Base-by-base conservation (phyloP, 192 early-diverging fungal genomes). In the Neocallimastix lanati region DNA sequence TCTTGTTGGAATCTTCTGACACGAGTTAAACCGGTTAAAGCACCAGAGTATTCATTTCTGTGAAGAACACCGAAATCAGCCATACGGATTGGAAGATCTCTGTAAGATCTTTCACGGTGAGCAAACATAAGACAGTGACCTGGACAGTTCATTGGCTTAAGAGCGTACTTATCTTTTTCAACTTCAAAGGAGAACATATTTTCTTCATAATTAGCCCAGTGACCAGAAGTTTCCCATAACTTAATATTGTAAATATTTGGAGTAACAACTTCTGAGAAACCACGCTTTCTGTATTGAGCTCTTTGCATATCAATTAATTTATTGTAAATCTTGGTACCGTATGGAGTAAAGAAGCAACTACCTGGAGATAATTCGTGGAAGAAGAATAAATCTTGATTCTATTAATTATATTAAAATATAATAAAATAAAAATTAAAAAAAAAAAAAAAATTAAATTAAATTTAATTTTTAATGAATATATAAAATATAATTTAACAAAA, bases 141-240 rank as follows among this genome's bases (percentile, higher is more conserved):
- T 37, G 97, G 97, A 82, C 97, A 99, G 88, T 99, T 91, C 97
- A 99, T 99, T 27, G 97, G 97, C 91, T 99, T 99, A 77, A 99
- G 89, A 11, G 93, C 96, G 87, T 93, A 99, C 82, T 92, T 87
- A 84, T 98, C 96, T 90, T 99, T 99, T 81, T 99, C 97, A 77
- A 99, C 91, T 38, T 94, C 92, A 35, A 99, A 90, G 14, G 79
- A 84, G 85, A 99, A 99, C 97, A 99, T 99, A 86, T 96, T 92
- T 78, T 98, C 97, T 25, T 93, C 81, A 89, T 99, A 99, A 88
- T 99, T 96, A 36, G 89, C 87, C 91, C 92, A 96, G 88, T 99
- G 97, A 13, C 98, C 98, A 67, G 93, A 94, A 82, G 89, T 92
- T 84, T 97, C 88, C 98, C 98, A 99, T 78, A 99, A 84, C 89